These are phyloP conservation scores for Penicillium steckii DNA, from an alignment of 495 filamentous ascomycete genomes.

Conservation along the genomic window DNA sequence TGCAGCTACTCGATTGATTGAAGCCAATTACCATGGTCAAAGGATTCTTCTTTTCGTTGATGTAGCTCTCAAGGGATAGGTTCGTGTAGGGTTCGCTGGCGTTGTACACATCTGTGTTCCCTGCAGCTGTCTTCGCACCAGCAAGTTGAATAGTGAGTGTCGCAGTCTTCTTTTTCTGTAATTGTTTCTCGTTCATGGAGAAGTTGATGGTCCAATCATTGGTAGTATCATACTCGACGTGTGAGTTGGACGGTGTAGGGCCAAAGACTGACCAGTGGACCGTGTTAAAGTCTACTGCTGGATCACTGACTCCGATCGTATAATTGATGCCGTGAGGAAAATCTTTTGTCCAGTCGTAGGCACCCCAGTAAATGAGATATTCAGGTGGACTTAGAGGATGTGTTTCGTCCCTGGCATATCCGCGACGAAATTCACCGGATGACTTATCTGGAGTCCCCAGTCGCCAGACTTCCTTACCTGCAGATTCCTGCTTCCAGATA, in stretches of 20 bases:
- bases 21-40: conserved; percentile 26
- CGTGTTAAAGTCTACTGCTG: conserved; percentile 48
- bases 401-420: conserved; percentile 38
- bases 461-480: conserved; percentile 54
- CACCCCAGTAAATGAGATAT: conserved; percentile 55
- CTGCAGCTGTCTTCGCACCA: conserved; percentile 54
- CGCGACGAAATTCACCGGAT: conserved; percentile 53
- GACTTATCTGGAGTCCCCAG: conserved; percentile 56
- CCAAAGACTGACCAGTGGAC: conserved; percentile 57
- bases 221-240: conserved; percentile 35
- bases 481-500: conserved; percentile 47
- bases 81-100: conserved; percentile 44
- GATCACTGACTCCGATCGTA: conserved; percentile 47
- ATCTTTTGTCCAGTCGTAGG: conserved; percentile 52
- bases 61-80: conserved; percentile 34
- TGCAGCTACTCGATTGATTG: conserved; percentile 47
- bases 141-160: conserved; percentile 58
- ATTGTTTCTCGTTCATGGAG: conserved; percentile 31
- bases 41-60: conserved; percentile 24
- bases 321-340: conserved; percentile 53
- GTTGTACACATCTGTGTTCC: conserved; percentile 55
- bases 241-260: conserved; percentile 36
- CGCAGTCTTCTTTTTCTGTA: conserved; percentile 26
- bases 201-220: conserved; percentile 57
- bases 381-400: conserved; percentile 48